Base-by-base conservation (phyloP, 2,329 filamentous ascomycete species). In the Cadophora gregata region DNA sequence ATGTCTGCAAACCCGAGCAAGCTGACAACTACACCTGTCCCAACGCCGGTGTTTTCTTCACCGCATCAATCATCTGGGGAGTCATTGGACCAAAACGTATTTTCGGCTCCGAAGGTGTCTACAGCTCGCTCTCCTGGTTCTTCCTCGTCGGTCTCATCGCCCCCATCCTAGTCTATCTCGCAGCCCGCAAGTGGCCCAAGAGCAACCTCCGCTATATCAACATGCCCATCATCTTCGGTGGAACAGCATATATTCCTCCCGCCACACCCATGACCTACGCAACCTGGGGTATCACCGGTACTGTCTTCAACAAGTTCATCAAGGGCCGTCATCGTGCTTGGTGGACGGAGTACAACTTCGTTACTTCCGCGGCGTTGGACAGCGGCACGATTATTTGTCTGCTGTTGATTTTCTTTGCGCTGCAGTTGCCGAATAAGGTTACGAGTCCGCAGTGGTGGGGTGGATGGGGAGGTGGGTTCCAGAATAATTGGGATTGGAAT, bases 1-100 rank as follows among this genome's bases (percentile, higher is more conserved):
- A 84, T 2, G 83, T 93, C 38, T 94, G 91, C 78, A 82, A 84
- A 0, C 45, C 65, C 2, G 81, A 82, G 5, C 81, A 89, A 65
- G 80, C 85, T 53, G 80, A 86, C 73, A 82, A 84, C 71, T 79
- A 80, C 76, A 86, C 75, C 47, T 86, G 84, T 67, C 83, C 83
- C 1, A 80, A 80, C 55, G 83, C 81, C 3, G 79, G 80, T 9
- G 82, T 84, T 0, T 85, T 84, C 78, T 93, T 90, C 80, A 91
- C 88, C 1, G 87, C 88, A 1, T 91, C 89, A 4, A 82, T 92
- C 59, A 86, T 92, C 73, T 92, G 90, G 90, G 90, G 90, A 66
- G 84, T 88, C 64, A 91, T 93, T 67, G 90, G 91, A 0, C 90
- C 90, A 0, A 80, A 82, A 1, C 86, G 90, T 56, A 90, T 93